Conservation (phyloP, 2,329 filamentous ascomycete species). For the Fusarium nematophilum region DNA sequence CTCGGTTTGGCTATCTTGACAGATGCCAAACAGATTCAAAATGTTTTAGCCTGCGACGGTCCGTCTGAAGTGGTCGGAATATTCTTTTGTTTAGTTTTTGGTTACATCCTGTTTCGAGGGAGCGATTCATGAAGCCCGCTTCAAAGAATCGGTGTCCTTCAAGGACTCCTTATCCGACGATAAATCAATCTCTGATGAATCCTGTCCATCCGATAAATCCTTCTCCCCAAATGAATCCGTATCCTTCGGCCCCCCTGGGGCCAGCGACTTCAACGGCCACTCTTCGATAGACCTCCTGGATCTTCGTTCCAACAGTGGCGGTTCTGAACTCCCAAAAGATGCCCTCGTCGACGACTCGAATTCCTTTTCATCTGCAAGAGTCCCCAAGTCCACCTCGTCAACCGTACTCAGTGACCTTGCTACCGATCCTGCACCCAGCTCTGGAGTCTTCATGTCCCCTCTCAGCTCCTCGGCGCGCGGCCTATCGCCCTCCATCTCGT, state of each 20-base stretch:
- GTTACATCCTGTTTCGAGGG: too few species aligned
- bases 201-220: too few species aligned
- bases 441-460: conserved; percentile 37
- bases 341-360: not conserved
- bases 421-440: conserved; percentile 12
- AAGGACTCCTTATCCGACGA: too few species aligned
- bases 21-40: not conserved
- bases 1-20: not conserved
- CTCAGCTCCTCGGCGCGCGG: conserved; percentile 33
- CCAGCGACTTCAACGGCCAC: not conserved
- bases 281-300: not conserved
- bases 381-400: not conserved
- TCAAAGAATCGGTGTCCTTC: not conserved
- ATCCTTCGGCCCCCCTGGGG: not conserved
- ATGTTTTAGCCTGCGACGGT: too few species aligned
- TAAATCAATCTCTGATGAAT: too few species aligned
- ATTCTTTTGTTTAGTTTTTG: too few species aligned
- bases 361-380: conserved; percentile 2
- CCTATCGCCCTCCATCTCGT: conserved; percentile 42
- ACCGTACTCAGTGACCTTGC: not conserved
- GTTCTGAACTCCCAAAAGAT: conserved; percentile 6
- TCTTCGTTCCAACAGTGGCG: conserved; percentile 14
- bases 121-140: not conserved
- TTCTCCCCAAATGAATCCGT: too few species aligned
- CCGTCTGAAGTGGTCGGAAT: too few species aligned